A percentile compares a stretch with the other conserved stretches of the same genome.
phyloP scores from a whole-genome alignment of 2,329 filamentous ascomycete genomes.

The Hypoxylon sp. region DNA sequence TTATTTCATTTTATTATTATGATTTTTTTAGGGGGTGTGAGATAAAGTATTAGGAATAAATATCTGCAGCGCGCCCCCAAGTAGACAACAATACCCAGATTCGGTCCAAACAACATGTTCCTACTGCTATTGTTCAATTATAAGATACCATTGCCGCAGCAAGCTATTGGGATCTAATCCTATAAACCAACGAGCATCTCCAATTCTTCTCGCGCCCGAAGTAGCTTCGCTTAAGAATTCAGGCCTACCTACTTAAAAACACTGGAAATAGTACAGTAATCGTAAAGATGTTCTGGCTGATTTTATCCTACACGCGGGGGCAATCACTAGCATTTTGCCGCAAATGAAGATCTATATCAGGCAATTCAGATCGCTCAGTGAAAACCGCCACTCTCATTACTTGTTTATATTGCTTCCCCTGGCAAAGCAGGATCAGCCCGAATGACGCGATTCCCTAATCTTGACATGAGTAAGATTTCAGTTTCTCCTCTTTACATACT shows the following conservation, averaged over 20 bases:
- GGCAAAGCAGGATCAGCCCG: slow-evolving; percentile 10
- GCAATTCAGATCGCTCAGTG: slow-evolving; percentile 23
- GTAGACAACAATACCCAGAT: too few relatives aligned
- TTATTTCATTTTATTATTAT: neutral
- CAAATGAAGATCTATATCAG: slow-evolving; percentile 39
- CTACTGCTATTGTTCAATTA: too few relatives aligned
- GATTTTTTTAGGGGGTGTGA: too few relatives aligned
- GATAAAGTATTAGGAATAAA: too few relatives aligned
- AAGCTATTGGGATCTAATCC: too few relatives aligned
- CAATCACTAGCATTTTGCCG: slow-evolving; percentile 44
- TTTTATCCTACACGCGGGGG: slow-evolving; percentile 32
- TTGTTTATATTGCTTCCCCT: slow-evolving; percentile 21
- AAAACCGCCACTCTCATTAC: slow-evolving; percentile 12
- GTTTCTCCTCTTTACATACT: neutral
- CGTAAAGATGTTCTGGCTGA: slow-evolving; percentile 7
- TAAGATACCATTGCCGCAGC: too few relatives aligned
- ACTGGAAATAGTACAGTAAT: slow-evolving; percentile 5
- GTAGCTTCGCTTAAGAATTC: too few relatives aligned
- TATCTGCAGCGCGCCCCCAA: too few relatives aligned
- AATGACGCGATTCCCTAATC: slow-evolving; percentile 25
- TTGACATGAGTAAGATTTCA: slow-evolving; percentile 7
- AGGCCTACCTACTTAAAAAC: neutral
- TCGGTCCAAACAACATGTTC: too few relatives aligned
- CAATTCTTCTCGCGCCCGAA: too few relatives aligned
- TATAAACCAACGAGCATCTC: too few relatives aligned